Conservation (phyloP, 2,329 filamentous ascomycete species). For the Penicillium sp. region DNA sequence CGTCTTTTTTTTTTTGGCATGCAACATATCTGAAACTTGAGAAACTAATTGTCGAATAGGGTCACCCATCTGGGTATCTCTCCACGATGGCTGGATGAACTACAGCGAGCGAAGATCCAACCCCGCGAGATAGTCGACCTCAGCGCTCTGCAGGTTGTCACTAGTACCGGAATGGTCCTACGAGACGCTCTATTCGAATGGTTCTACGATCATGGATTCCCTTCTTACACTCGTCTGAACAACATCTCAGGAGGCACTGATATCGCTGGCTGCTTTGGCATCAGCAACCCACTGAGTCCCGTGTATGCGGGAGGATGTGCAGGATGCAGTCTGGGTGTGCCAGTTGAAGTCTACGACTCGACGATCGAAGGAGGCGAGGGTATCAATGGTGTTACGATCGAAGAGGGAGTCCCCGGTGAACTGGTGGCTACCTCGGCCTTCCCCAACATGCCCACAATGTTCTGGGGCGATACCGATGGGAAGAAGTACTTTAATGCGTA, state of each 20-base stretch:
- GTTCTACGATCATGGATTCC: constrained; percentile 77
- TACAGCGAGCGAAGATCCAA: constrained; percentile 67
- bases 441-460: constrained; percentile 74
- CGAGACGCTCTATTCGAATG: constrained; percentile 79
- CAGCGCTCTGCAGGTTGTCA: constrained; percentile 65
- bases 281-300: constrained; percentile 70
- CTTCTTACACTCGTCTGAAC: constrained; percentile 65
- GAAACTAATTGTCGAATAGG: constrained; percentile 57
- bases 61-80: constrained; percentile 78
- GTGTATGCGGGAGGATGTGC: constrained; percentile 65
- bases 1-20: background rate
- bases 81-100: constrained; percentile 76
- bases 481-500: constrained; percentile 57
- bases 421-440: constrained; percentile 74
- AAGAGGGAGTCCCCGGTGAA: constrained; percentile 72
- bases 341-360: constrained; percentile 66
- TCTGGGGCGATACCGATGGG: constrained; percentile 61
- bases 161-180: constrained; percentile 81
- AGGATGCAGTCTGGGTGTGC: constrained; percentile 58
- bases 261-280: constrained; percentile 38
- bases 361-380: constrained; percentile 35
- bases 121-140: constrained; percentile 70
- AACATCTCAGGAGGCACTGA: constrained; percentile 43
- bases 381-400: constrained; percentile 56
- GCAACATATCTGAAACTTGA: no score